These are phyloP conservation scores for Calophaca sinica DNA, from an alignment of 306 rosid species.

Conservation along the genomic window DNA sequence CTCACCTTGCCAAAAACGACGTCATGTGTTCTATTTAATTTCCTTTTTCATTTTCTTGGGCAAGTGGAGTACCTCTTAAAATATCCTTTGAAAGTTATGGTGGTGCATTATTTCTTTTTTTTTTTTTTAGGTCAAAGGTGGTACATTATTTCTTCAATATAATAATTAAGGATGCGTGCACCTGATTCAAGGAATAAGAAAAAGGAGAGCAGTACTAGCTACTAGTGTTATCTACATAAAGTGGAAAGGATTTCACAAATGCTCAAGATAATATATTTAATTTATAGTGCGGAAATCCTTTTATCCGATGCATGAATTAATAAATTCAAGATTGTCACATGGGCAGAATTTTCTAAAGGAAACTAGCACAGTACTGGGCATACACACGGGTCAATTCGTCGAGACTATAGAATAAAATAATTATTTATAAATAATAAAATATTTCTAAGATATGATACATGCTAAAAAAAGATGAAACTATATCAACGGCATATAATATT, in stretches of 20 bases:
- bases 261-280: slow-evolving; percentile 34
- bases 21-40: slow-evolving; percentile 33
- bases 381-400: no score
- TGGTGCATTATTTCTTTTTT: slow-evolving; percentile 28
- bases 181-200: slow-evolving; percentile 18
- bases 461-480: no score
- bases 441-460: no score
- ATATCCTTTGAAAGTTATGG: slow-evolving; percentile 13
- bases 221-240: background rate
- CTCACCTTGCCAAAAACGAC: slow-evolving; percentile 36
- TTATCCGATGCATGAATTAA: no score
- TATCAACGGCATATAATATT: no score
- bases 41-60: background rate
- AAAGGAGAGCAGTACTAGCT: no score
- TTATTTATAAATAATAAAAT: no score
- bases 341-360: background rate
- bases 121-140: no score
- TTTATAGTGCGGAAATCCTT: slow-evolving; percentile 12
- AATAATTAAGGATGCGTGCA: slow-evolving; percentile 31
- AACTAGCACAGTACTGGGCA: no score
- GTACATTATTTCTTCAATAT: slow-evolving; percentile 19
- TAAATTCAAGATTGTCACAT: background rate
- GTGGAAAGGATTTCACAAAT: background rate
- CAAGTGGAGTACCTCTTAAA: background rate
- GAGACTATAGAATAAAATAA: no score